These are phyloP conservation scores for Avena eriantha DNA, from an alignment of 176 grass and related monocot genomes.

Conservation along the genomic window DNA sequence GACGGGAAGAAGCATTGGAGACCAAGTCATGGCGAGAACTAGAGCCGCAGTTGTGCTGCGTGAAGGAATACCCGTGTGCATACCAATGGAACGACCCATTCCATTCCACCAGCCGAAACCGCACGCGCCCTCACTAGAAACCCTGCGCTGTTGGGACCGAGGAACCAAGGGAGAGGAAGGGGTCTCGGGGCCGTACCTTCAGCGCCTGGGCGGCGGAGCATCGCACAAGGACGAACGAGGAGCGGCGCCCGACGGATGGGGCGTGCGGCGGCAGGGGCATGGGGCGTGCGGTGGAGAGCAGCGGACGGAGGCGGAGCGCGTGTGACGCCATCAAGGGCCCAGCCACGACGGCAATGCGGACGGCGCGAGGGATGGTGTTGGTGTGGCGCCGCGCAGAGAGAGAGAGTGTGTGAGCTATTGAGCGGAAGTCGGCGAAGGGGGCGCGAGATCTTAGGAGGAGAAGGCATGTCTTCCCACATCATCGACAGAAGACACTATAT, in stretches of 20 bases:
- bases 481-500: no score
- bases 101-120: neutral
- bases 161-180: neutral
- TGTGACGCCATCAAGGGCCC: constrained; percentile 40
- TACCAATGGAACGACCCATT: no score
- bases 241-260: neutral
- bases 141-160: neutral
- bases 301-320: constrained; percentile 43
- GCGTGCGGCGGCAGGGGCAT: neutral
- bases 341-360: constrained; percentile 29
- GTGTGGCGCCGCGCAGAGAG: neutral
- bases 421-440: neutral
- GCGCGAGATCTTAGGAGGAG: constrained; percentile 33
- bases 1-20: neutral
- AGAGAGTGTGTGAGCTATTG: neutral
- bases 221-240: constrained; percentile 39
- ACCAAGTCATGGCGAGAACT: neutral
- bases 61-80: neutral
- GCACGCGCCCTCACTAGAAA: neutral
- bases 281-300: constrained; percentile 36
- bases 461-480: no score
- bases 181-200: constrained; percentile 40
- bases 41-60: neutral
- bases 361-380: neutral
- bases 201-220: constrained; percentile 59